Evolutionary conservation across 805 yeast genomes (phyloP), one percentile per base, ranked within the genome.

Genomic region (Hanseniaspora mollemarum): DNA sequence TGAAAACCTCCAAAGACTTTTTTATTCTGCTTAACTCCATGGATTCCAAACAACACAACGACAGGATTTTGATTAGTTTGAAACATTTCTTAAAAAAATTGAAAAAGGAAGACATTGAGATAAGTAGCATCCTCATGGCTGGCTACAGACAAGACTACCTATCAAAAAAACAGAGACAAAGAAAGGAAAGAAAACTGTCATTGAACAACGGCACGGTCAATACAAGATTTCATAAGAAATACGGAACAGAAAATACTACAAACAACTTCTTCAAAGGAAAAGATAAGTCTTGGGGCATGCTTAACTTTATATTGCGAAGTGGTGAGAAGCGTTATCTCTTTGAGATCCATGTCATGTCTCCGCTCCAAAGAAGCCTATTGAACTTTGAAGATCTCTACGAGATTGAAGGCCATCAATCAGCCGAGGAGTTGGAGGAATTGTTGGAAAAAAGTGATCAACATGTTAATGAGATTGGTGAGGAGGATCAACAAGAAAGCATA

Each of bases 11-110:
- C 12, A 38, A 25, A 13, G 51, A 48, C 16, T 48, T 29, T 26
- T 40, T 48, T 10, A 40, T 48, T n/a, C 7, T 48, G 15, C 10
- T 48, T 3, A 40, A 39, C 21, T 48, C 51, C 18, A 48, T 48
- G 51, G 51, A 48, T n/a, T 40, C 45, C 13, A 39, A 48, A 31
- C 45, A 40, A n/a, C 51, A 48, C 35, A 48, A 39, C 24, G 45
- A 48, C 25, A 48, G 29, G 32, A 48, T 48, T 13, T 4, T 48
- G 15, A 18, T 37, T 1, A 31, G 19, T 10, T 19, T 48, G 22
- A 48, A 40, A n/a, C 36, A 37, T 9, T 37, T 38, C 19, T 4
- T 48, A 8, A 48, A 48, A 15, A 39, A 25, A 8, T 18, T 19
- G 13, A 29, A 39, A 2, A 22, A 31, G 13, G 26, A 24, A 13